Base-by-base conservation (phyloP, 495 filamentous ascomycete genomes). In the Annulohypoxylon stygium region DNA sequence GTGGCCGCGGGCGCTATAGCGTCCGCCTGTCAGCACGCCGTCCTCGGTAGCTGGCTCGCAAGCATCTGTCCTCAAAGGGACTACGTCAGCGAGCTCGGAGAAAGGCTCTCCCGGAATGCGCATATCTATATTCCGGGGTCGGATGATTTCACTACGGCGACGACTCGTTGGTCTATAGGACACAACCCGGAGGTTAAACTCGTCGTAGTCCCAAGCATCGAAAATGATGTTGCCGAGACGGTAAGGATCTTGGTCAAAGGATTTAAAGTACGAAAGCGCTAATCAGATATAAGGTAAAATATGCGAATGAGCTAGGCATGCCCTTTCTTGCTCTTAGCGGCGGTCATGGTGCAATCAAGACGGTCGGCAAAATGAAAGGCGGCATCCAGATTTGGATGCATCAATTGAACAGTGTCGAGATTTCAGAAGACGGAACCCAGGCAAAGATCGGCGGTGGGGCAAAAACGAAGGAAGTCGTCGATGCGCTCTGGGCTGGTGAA, bases 401-500 rank as follows among this genome's bases (percentile, higher is more conserved):
- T 34, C 70, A 81, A 53, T 69, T 86, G 37, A 82, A 75, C 73
- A 76, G 71, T 30, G 78, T 86, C 30, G 61, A 78, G 5, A 77
- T 88, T 18, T 73, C 81, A 0, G 16, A 72, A 9, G 80, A 85
- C 65, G 84, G 81, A 5, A 75, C 82, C 4, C 84, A 84, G 0
- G 86, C 81, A 16, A 83, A 70, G 0, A 75, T 89, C 55, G 86
- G 85, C 11, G 88, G 86, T 23, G 88, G 88, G 4, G 76, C 81
- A 0, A 77, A 73, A 14, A 67, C 74, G 1, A 76, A 70, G n/a
- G 69, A 73, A 0, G 43, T 84, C 1, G 79, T 69, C 1, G 67
- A 78, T 12, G 50, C 66, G 8, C 68, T 83, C 0, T 82, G 78
- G 65, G 71, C 65, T 11, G 70, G 58, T 7, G 75, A 76, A 12